These are phyloP conservation scores for Dendrobium nobile DNA, from an alignment of 106 monocot genomes.

Conservation along the genomic window DNA sequence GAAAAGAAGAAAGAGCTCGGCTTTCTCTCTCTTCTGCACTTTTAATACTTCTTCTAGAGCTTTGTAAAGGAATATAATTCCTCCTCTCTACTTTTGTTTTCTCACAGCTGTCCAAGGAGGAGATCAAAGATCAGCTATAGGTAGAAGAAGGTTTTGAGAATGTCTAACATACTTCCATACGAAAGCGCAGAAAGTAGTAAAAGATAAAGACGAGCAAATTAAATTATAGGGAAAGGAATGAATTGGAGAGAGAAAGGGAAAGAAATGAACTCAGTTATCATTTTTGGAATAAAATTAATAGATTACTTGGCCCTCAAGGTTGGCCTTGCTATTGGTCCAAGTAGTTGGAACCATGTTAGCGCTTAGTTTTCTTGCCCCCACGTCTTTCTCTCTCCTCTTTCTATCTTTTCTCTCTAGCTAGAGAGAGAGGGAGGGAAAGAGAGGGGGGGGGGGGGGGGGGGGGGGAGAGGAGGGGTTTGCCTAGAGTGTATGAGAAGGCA, in stretches of 20 bases:
- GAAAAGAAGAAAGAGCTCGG: constrained; percentile 1
- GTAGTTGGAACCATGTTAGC: background rate
- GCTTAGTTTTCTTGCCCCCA: background rate
- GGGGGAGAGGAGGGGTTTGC: no score
- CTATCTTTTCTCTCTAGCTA: no score
- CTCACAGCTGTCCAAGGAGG: no score
- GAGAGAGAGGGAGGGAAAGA: no score
- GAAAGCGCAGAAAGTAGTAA: constrained; percentile 2
- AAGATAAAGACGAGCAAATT: background rate
- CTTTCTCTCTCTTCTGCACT: background rate
- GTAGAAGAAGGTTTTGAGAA: no score
- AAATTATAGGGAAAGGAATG: background rate
- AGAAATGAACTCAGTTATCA: no score
- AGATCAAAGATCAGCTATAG: background rate
- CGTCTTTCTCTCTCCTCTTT: no score
- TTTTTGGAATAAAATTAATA: background rate
- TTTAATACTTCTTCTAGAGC: constrained; percentile 1
- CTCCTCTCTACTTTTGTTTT: constrained; percentile 20
- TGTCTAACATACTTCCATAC: background rate
- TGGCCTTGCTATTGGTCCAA: constrained; percentile 16
- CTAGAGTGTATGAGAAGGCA: no score
- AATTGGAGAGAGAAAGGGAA: no score
- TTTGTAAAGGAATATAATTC: constrained; percentile 41
- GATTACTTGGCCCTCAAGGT: constrained; percentile 58
- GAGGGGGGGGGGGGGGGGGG: no score